Evolutionary conservation across 2,329 filamentous ascomycete species (phyloP).

Genomic region (Xylariaceae sp.): DNA sequence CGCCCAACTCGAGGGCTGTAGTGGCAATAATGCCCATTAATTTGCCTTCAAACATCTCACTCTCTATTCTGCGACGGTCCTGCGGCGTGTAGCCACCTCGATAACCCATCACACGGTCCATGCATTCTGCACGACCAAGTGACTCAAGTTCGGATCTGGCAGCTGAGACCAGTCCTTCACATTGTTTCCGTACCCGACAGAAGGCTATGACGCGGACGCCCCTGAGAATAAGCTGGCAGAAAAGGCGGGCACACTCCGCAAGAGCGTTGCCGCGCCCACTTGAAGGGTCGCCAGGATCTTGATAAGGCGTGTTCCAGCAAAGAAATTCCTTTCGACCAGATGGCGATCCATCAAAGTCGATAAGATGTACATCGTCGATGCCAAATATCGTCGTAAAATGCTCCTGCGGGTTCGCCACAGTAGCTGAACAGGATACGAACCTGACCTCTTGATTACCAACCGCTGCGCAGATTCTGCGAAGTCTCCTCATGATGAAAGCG

Average conservation of each 20-base stretch:
- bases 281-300: slow-evolving; percentile 79
- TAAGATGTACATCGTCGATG: slow-evolving; percentile 71
- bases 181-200: slow-evolving; percentile 80
- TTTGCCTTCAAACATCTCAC: slow-evolving; percentile 95
- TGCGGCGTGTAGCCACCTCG: slow-evolving; percentile 91
- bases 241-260: slow-evolving; percentile 80
- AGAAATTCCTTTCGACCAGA: slow-evolving; percentile 91
- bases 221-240: slow-evolving; percentile 82
- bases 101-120: slow-evolving; percentile 86
- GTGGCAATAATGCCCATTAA: slow-evolving; percentile 91
- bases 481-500: slow-evolving; percentile 85
- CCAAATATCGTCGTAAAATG: slow-evolving; percentile 97
- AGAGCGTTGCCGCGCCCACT: slow-evolving; percentile 82
- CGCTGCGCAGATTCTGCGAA: slow-evolving; percentile 83
- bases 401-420: slow-evolving; percentile 83
- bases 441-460: slow-evolving; percentile 80
- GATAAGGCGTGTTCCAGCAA: slow-evolving; percentile 96
- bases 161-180: slow-evolving; percentile 76
- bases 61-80: slow-evolving; percentile 82
- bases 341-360: slow-evolving; percentile 90
- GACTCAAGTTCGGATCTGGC: slow-evolving; percentile 72
- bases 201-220: slow-evolving; percentile 93
- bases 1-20: slow-evolving; percentile 85
- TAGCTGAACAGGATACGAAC: slow-evolving; percentile 95
- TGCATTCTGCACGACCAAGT: slow-evolving; percentile 70